These are phyloP conservation scores for Arthrobotrys iridis DNA, from an alignment of 2,329 filamentous ascomycete genomes.

Conservation along the genomic window DNA sequence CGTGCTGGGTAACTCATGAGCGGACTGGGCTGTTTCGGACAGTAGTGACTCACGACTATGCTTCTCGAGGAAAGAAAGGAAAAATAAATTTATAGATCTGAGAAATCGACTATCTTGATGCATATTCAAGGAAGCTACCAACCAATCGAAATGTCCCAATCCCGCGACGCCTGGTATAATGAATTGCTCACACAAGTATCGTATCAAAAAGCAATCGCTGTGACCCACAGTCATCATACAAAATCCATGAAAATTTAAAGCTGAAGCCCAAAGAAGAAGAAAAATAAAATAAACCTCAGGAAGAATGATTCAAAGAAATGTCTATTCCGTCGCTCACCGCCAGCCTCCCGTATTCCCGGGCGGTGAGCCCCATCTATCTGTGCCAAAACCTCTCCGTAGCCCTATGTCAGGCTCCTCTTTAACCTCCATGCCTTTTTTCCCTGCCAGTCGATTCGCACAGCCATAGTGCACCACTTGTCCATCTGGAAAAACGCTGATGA, in stretches of 20 bases:
- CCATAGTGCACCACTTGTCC: slow-evolving; percentile 78
- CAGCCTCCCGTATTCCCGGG: slow-evolving; percentile 15
- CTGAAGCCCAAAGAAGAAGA: background rate
- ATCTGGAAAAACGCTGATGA: slow-evolving; percentile 84
- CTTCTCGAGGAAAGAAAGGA: background rate
- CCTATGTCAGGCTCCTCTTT: slow-evolving; percentile 40
- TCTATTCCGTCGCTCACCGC: slow-evolving; percentile 4
- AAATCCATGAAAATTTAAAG: slow-evolving; percentile 2
- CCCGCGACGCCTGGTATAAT: slow-evolving; percentile 51
- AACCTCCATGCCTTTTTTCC: slow-evolving; percentile 37
- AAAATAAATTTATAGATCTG: background rate
- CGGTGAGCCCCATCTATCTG: slow-evolving; percentile 36
- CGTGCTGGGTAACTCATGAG: no score
- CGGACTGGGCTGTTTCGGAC: no score
- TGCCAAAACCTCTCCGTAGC: slow-evolving; percentile 34
- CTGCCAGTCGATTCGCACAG: slow-evolving; percentile 66
- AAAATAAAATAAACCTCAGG: background rate
- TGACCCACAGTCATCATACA: slow-evolving; percentile 40
- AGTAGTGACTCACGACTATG: background rate
- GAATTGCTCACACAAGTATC: slow-evolving; percentile 25
- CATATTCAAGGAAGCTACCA: background rate
- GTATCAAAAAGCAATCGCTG: slow-evolving; percentile 17
- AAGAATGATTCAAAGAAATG: background rate
- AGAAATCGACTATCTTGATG: background rate
- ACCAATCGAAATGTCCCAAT: slow-evolving; percentile 23